Evolutionary conservation across 768 basidiomycete species (phyloP).

Genomic region (Amanita exitialis): DNA sequence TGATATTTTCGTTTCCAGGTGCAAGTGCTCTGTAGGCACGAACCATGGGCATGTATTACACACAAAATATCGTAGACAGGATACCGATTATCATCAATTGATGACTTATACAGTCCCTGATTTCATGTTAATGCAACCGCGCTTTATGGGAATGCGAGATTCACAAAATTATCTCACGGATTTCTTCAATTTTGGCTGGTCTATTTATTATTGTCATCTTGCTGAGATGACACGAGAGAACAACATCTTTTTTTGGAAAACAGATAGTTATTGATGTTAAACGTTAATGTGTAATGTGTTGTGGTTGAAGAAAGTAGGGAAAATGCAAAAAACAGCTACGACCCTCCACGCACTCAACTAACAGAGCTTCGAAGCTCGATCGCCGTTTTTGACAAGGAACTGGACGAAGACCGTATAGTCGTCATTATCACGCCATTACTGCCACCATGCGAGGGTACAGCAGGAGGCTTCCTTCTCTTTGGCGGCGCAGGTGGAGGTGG

Average conservation of each 20-base stretch:
- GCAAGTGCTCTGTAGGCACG: constrained; percentile 31
- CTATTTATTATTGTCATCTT: no score
- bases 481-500: constrained; percentile 60
- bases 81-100: constrained; percentile 7
- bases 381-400: constrained; percentile 18
- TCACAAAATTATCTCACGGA: no score
- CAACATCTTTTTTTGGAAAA: no score
- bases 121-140: not conserved
- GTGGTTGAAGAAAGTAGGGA: not conserved
- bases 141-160: no score
- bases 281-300: not conserved
- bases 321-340: not conserved
- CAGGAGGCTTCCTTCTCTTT: constrained; percentile 63
- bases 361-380: not conserved
- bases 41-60: not conserved
- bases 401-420: constrained; percentile 39
- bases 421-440: constrained; percentile 46
- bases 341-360: not conserved
- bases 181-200: no score
- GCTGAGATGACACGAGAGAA: no score
- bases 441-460: constrained; percentile 42
- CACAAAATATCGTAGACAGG: constrained; percentile 8
- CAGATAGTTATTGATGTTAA: no score
- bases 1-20: constrained; percentile 17
- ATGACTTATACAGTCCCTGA: not conserved